phyloP scores from a whole-genome alignment of 176 grass and related monocot genomes.

The Oryza brachyantha region DNA sequence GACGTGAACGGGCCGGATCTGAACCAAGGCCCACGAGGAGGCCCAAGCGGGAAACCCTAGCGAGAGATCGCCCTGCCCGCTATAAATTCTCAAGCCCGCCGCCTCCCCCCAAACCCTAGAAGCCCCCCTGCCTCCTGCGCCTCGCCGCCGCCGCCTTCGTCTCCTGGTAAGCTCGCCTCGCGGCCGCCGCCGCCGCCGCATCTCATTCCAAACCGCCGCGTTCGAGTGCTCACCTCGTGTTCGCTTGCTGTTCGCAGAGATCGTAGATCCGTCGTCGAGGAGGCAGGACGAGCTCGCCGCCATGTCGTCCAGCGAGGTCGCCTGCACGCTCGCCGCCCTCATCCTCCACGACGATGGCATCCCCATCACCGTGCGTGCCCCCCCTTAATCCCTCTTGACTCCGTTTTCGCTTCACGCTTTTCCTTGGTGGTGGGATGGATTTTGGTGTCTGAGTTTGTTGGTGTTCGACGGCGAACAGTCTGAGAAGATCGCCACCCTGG shows the following conservation, averaged over 20 bases:
- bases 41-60: conserved; percentile 45
- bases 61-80: neutral
- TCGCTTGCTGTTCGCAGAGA: neutral
- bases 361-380: conserved; percentile 66
- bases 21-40: conserved; percentile 14
- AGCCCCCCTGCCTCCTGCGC: neutral
- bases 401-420: too few relatives aligned
- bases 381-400: too few relatives aligned
- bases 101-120: conserved; percentile 13
- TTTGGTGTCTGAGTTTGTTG: neutral
- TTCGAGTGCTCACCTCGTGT: neutral
- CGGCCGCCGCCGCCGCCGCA: too few relatives aligned
- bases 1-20: too few relatives aligned
- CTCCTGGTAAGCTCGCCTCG: neutral
- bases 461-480: neutral
- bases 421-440: too few relatives aligned
- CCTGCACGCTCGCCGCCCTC: conserved; percentile 75
- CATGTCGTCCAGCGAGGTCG: conserved; percentile 66
- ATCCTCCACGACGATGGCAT: conserved; percentile 81
- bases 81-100: neutral
- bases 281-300: neutral
- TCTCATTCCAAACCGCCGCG: too few relatives aligned
- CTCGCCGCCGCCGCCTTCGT: neutral
- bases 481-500: conserved; percentile 65
- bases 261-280: conserved; percentile 28